Percentiles rank a stretch among this genome's conserved stretches.
These are phyloP conservation scores for Lepiota venenata DNA, from an alignment of 768 basidiomycete species.

Conservation along the genomic window DNA sequence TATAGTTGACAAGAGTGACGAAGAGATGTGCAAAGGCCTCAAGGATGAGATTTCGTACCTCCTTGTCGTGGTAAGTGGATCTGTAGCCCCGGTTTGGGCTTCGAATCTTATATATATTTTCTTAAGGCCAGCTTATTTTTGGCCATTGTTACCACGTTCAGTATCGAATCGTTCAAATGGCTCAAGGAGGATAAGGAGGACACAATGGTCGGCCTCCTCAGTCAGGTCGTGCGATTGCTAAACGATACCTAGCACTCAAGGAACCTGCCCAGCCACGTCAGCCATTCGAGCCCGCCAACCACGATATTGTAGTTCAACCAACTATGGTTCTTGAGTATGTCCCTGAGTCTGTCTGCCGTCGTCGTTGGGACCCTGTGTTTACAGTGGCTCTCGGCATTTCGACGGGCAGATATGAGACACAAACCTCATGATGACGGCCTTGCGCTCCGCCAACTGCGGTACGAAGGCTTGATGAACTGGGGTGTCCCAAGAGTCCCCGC, in stretches of 20 bases:
- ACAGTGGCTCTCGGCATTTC: constrained; percentile 7
- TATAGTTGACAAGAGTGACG: constrained; percentile 1
- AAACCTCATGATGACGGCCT: background rate
- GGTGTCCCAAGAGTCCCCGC: constrained; percentile 4
- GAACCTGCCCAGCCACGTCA: background rate
- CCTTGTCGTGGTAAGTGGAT: constrained; percentile 1
- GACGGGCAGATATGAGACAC: background rate
- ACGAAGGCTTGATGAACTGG: constrained; percentile 7
- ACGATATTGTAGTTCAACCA: constrained; percentile 6
- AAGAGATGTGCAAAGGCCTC: constrained; percentile 4
- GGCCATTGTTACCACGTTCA: constrained; percentile 5
- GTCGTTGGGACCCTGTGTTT: constrained; percentile 5
- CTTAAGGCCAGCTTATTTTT: constrained; percentile 9
- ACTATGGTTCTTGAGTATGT: constrained; percentile 11
- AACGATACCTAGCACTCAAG: constrained; percentile 1
- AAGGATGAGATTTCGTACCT: constrained; percentile 7
- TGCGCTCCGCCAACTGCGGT: constrained; percentile 11
- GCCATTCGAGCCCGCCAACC: background rate
- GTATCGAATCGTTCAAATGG: background rate
- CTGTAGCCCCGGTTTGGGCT: background rate
- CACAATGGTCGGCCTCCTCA: background rate
- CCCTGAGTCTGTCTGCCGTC: constrained; percentile 7
- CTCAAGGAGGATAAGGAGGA: background rate
- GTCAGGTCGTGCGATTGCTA: constrained; percentile 1
- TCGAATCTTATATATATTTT: background rate